Percentiles rank a stretch among this genome's conserved stretches.
Evolutionary conservation across 495 filamentous ascomycete species (phyloP).

Genomic region (Aspergillus campestris): DNA sequence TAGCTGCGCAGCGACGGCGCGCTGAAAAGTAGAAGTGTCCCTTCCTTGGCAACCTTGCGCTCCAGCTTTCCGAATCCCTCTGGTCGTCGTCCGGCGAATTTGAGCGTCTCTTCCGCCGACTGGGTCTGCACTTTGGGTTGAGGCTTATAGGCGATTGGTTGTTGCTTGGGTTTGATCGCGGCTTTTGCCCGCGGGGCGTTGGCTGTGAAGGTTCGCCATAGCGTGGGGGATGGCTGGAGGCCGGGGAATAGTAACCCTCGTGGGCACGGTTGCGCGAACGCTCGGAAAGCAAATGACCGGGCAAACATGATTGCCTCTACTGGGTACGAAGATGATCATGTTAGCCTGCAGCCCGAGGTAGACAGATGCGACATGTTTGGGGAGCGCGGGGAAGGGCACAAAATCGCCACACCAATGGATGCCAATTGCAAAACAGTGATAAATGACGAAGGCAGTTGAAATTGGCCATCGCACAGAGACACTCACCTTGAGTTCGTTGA

Average conservation of each 20-base stretch:
- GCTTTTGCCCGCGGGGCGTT: constrained; percentile 17
- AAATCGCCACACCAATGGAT: background rate
- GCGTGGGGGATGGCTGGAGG: constrained; percentile 5
- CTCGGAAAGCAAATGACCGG: constrained; percentile 19
- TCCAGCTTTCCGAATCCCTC: constrained; percentile 24
- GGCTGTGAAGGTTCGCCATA: constrained; percentile 31
- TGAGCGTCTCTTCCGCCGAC: constrained; percentile 14
- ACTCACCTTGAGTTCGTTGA: background rate
- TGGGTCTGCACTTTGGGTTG: constrained; percentile 5
- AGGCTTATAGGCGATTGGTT: constrained; percentile 5
- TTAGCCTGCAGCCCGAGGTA: background rate
- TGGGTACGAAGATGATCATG: background rate
- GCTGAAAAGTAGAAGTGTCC: constrained; percentile 47
- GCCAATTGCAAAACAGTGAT: background rate
- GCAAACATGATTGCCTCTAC: constrained; percentile 24
- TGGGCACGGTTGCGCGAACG: constrained; percentile 22
- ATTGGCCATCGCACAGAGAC: background rate
- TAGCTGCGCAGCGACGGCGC: constrained; percentile 53
- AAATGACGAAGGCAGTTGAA: background rate
- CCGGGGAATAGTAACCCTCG: constrained; percentile 7
- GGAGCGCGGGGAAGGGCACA: too few relatives aligned
- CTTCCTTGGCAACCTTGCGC: constrained; percentile 28
- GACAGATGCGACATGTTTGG: too few relatives aligned
- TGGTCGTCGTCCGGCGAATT: constrained; percentile 19
- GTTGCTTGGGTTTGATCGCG: constrained; percentile 11